Base-by-base conservation (phyloP, 768 basidiomycete genomes). In the Agaricus bisporus region DNA sequence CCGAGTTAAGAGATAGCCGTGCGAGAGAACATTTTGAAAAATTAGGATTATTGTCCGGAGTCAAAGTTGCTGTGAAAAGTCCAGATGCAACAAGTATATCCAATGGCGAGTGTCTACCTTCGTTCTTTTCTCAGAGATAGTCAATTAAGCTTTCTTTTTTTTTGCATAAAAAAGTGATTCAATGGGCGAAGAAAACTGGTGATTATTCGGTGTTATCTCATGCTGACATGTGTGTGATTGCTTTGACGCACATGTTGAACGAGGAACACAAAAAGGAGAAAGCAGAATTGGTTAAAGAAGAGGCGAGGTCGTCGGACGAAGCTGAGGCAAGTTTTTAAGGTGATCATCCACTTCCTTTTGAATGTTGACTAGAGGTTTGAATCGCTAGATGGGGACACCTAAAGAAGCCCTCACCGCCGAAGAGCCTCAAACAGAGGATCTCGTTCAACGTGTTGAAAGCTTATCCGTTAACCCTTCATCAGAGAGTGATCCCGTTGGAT, bases 171-270 rank as follows among this genome's bases (percentile, higher is more conserved):
- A 32, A 32, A 98, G 97, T 95, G 4, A 90, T 88, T 51, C 86
- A 87, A 57, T 86, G 84, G 69, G 91, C 97, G 3, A 95, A 93
- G 75, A 91, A 91, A 75, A 95, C 95, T 0, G 97, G 97, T 65
- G 97, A 99, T 69, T 95, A 93, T 65, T 74, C 90, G 41, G 95
- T 93, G 44, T 76, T 99, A 37, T 97, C 93, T 12, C 81, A 86
- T 67, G 79, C 94, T 12, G 97, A 99, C 83, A 67, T 99, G 39
- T 86, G 88, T 61, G 84, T 98, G 36, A 70, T 98, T 47, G 95
- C 97, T 1, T 73, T 99, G 60, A 92, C 94, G 5, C 85, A 89
- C 64, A 78, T 84, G 20, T 70, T 95, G 51, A 82, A 91, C 60
- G 73, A 82, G 51, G 75, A 76, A 64, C 78, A 73, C 36, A 74